These are phyloP conservation scores for Fusarium abutilonis DNA, from an alignment of 2,329 filamentous ascomycete genomes.

Conservation along the genomic window DNA sequence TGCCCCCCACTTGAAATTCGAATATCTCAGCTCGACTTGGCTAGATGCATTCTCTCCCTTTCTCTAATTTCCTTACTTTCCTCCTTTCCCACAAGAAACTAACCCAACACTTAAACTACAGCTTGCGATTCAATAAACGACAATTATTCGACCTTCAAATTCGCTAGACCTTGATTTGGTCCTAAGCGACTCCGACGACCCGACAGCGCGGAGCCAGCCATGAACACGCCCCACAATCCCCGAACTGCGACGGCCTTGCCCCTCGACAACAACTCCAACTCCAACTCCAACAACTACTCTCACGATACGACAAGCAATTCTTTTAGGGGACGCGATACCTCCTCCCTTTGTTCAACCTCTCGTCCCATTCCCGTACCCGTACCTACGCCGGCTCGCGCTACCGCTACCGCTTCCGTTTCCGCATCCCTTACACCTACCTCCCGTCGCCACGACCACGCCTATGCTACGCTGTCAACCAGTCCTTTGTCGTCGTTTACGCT, in stretches of 20 bases:
- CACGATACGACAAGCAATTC: slow-evolving; percentile 26
- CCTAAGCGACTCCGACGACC: slow-evolving; percentile 38
- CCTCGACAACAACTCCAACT: slow-evolving; percentile 34
- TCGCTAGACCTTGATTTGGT: slow-evolving; percentile 33
- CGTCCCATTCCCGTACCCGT: slow-evolving; percentile 31
- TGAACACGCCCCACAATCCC: slow-evolving; percentile 46
- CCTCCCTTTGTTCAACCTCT: slow-evolving; percentile 33
- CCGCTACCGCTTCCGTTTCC: slow-evolving; percentile 27
- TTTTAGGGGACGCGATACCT: slow-evolving; percentile 35
- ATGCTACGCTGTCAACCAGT: slow-evolving; percentile 35
- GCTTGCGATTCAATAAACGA: slow-evolving; percentile 14
- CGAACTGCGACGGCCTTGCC: slow-evolving; percentile 44
- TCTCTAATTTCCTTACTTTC: background rate
- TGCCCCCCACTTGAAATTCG: slow-evolving; percentile 29
- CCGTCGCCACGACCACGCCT: slow-evolving; percentile 33
- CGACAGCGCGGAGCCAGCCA: slow-evolving; percentile 45
- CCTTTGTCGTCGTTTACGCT: slow-evolving; percentile 35
- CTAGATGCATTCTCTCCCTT: slow-evolving; percentile 18
- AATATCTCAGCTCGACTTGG: slow-evolving; percentile 1
- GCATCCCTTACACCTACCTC: slow-evolving; percentile 34
- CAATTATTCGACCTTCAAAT: slow-evolving; percentile 12
- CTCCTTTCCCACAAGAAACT: slow-evolving; percentile 16
- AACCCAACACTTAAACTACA: slow-evolving; percentile 9
- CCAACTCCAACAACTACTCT: slow-evolving; percentile 5
- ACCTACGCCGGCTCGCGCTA: slow-evolving; percentile 20